Percentiles rank a stretch among this genome's conserved stretches.
Evolutionary conservation across 2,329 filamentous ascomycete species (phyloP).

Genomic region (Hypoxylon sp.): DNA sequence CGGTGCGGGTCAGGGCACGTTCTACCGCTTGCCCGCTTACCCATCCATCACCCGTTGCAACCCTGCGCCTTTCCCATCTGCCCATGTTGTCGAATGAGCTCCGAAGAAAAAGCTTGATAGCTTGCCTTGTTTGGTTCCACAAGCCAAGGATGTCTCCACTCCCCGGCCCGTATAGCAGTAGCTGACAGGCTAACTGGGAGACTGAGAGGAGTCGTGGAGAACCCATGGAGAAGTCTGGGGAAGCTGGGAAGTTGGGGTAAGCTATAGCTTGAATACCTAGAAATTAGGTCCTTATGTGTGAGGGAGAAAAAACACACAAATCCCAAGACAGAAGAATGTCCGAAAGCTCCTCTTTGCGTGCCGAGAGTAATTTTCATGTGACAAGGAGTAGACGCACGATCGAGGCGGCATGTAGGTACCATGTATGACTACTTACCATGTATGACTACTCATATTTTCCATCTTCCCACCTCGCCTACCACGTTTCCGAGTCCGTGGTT

Average conservation of each 20-base stretch:
- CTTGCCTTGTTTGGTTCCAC: slow-evolving; percentile 21
- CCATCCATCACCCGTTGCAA: slow-evolving; percentile 8
- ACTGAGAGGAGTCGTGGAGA: not conserved
- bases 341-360: slow-evolving; percentile 15
- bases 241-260: slow-evolving; percentile 35
- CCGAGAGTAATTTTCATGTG: slow-evolving; percentile 25
- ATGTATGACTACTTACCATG: too few species aligned
- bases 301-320: slow-evolving; percentile 20
- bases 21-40: too few species aligned
- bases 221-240: slow-evolving; percentile 35
- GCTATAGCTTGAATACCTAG: slow-evolving; percentile 20
- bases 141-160: slow-evolving; percentile 11
- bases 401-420: slow-evolving; percentile 1
- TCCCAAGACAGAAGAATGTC: slow-evolving; percentile 31
- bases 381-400: slow-evolving; percentile 16
- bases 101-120: slow-evolving; percentile 26
- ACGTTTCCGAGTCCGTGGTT: slow-evolving; percentile 20
- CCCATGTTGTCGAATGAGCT: slow-evolving; percentile 24
- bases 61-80: slow-evolving; percentile 7
- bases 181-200: not conserved
- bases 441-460: slow-evolving; percentile 30
- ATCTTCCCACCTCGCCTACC: slow-evolving; percentile 23
- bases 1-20: slow-evolving; percentile 14
- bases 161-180: slow-evolving; percentile 7
- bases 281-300: too few species aligned